Base-by-base conservation (phyloP, 2,329 filamentous ascomycete genomes). In the Pseudogymnoascus sp. region DNA sequence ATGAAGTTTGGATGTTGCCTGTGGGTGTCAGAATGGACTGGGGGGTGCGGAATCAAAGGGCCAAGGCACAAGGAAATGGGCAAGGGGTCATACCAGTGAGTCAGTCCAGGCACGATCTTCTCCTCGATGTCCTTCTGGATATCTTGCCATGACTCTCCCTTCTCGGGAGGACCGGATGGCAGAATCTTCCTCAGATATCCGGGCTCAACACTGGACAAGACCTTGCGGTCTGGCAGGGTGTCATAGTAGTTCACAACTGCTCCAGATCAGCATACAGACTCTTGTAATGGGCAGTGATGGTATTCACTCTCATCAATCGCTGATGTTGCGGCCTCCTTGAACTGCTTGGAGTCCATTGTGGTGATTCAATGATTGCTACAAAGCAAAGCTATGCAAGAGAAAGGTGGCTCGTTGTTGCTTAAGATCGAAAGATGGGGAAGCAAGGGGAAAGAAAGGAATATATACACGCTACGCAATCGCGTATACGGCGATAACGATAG, bases 1-100 rank as follows among this genome's bases (percentile, higher is more conserved):
- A 97, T 91, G 81, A 96, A 97, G 73, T 93, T 92, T 14, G 91
- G 93, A 2, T 87, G 91, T 74, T 96, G 88, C 92, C 80, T 81
- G 54, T 12, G 37, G 12, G 31, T 31, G 42, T 68, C 31, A 67
- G 64, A 60, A 23, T 47, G 10, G 3, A 11, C 14, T 21, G 7
- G 26, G 31, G 4, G 26, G 2, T 7, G 29, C 63, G 21, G 23
- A 14, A 39, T 12, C 23, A 51, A 64, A 62, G 47, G 51, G 21
- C 12, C 23, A 34, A 14, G 10, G n/a, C 29, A 57, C 16, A 12
- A 51, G n/a, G 57, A 2, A 16, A 36, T 40, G 23, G n/a, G n/a
- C 21, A 40, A 34, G 47, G 12, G 16, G 21, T 64, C 73, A 51
- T 71, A 82, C 83, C 93, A 97, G 77, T 97, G 93, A 0, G 93